These are phyloP conservation scores for Shiraia sp. DNA, from an alignment of 2,329 filamentous ascomycete species.

Conservation along the genomic window DNA sequence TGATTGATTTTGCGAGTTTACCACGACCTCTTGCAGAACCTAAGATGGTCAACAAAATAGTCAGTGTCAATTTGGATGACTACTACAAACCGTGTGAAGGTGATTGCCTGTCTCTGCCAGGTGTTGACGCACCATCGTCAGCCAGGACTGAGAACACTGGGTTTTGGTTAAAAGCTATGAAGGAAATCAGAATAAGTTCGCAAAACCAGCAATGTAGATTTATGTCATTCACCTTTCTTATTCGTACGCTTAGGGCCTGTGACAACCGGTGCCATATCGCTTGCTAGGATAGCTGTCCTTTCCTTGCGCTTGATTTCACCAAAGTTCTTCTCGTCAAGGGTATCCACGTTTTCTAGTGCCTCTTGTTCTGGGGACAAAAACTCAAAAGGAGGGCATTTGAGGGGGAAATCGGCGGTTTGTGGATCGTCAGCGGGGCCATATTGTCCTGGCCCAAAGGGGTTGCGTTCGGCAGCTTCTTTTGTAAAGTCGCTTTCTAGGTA, in stretches of 20 bases:
- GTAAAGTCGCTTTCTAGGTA: constrained; percentile 96
- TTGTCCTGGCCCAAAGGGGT: constrained; percentile 77
- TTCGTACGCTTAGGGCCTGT: constrained; percentile 55
- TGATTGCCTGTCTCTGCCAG: constrained; percentile 45
- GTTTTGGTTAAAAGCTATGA: constrained; percentile 44
- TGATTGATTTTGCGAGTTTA: constrained; percentile 39
- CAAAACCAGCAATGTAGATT: neutral
- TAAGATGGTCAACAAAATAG: constrained; percentile 10
- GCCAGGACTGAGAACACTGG: constrained; percentile 47
- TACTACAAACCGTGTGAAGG: constrained; percentile 40
- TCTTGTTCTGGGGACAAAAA: constrained; percentile 69
- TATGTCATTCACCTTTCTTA: constrained; percentile 48
- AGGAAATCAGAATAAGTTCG: neutral
- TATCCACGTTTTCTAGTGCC: constrained; percentile 73
- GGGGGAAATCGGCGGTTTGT: constrained; percentile 50
- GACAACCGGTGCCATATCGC: constrained; percentile 71
- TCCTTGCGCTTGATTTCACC: constrained; percentile 74
- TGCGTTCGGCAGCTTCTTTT: constrained; percentile 81
- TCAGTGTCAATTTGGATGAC: neutral
- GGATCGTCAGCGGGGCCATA: constrained; percentile 39
- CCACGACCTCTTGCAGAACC: constrained; percentile 42
- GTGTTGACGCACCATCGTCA: constrained; percentile 46
- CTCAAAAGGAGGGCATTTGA: constrained; percentile 67
- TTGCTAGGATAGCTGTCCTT: constrained; percentile 71
- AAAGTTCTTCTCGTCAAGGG: constrained; percentile 69